Conservation (phyloP, 352 stramenopile species). For the Lagenidium giganteum region DNA sequence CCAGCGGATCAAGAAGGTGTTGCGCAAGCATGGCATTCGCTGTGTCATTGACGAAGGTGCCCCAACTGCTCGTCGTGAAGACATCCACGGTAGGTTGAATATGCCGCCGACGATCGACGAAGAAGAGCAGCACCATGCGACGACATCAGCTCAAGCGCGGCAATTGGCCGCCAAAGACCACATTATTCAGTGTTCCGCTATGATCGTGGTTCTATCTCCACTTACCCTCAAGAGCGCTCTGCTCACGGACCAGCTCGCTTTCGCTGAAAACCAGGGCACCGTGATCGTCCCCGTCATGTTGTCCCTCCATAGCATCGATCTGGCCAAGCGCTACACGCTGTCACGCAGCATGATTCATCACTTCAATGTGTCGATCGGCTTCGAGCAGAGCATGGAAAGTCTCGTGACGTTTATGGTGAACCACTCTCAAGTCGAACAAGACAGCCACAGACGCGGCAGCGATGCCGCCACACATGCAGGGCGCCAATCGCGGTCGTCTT, state of each 20-base stretch:
- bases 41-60: slow-evolving; percentile 47
- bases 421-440: no score
- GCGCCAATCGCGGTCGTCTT: no score
- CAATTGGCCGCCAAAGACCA: slow-evolving; percentile 72
- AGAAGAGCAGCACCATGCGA: no score
- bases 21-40: slow-evolving; percentile 53
- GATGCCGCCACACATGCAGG: no score
- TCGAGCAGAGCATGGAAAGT: slow-evolving; percentile 61
- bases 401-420: slow-evolving; percentile 45
- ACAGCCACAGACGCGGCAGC: no score
- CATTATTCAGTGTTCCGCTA: slow-evolving; percentile 58
- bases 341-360: slow-evolving; percentile 70
- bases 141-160: slow-evolving; percentile 39
- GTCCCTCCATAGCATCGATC: slow-evolving; percentile 64
- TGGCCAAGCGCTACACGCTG: slow-evolving; percentile 80
- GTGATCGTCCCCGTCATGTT: slow-evolving; percentile 67
- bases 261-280: slow-evolving; percentile 76
- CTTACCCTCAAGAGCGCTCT: slow-evolving; percentile 64
- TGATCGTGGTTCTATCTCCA: slow-evolving; percentile 67
- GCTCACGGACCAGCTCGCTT: slow-evolving; percentile 70
- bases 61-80: not conserved
- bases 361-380: slow-evolving; percentile 75
- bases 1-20: slow-evolving; percentile 38
- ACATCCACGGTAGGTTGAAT: not conserved
- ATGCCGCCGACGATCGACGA: no score